Evolutionary conservation across 1,284 basidiomycete species (phyloP).

Genomic region (Apiotrichum brassicae): DNA sequence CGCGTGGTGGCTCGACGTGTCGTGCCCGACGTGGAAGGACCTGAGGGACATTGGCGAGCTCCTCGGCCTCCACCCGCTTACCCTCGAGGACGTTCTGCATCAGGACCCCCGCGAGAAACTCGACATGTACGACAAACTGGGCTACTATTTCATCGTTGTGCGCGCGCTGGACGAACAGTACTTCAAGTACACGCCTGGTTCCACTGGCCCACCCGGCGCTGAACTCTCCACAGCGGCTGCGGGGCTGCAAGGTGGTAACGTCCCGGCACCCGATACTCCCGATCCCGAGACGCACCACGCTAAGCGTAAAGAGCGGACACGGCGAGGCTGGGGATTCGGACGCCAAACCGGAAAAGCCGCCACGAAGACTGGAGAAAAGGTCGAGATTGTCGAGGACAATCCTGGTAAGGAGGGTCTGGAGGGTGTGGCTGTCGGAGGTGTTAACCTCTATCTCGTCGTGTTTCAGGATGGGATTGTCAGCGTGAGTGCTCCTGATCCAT

Average conservation of each 20-base stretch:
- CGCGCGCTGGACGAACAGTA: constrained; percentile 70
- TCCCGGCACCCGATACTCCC: neutral
- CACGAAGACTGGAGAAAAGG: constrained; percentile 40
- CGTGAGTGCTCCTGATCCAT: constrained; percentile 52
- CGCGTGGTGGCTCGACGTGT: constrained; percentile 84
- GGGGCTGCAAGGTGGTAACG: neutral
- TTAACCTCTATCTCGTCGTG: constrained; percentile 78
- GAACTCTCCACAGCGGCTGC: neutral
- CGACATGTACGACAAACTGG: constrained; percentile 78
- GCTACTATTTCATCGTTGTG: constrained; percentile 90
- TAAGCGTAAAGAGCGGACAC: constrained; percentile 21
- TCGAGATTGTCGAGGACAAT: constrained; percentile 54
- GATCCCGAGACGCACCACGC: constrained; percentile 3
- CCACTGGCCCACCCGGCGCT: constrained; percentile 7
- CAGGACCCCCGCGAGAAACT: constrained; percentile 90
- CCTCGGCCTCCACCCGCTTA: constrained; percentile 72
- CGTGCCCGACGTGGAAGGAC: constrained; percentile 84
- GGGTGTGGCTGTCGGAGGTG: constrained; percentile 62
- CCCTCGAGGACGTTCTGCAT: constrained; percentile 91
- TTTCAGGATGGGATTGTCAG: constrained; percentile 85
- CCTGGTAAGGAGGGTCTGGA: constrained; percentile 55
- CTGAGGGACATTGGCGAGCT: constrained; percentile 74
- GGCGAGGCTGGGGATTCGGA: constrained; percentile 39
- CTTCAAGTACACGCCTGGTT: constrained; percentile 52
- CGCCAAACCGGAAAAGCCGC: constrained; percentile 29